These are phyloP conservation scores for Cryptomeria japonica DNA, from an alignment of 75 land plant genomes.

Conservation along the genomic window DNA sequence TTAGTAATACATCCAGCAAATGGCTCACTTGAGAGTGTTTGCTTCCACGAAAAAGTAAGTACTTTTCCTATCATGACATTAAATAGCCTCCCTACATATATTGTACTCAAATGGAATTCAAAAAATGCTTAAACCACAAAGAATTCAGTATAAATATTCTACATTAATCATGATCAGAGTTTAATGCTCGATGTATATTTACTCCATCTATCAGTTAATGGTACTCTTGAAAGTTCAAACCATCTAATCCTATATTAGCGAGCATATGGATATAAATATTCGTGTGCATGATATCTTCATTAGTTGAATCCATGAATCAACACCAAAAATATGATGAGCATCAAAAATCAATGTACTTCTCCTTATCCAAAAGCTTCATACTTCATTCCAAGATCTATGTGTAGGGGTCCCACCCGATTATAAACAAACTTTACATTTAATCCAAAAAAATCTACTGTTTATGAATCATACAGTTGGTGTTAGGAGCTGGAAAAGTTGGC, in stretches of 20 bases:
- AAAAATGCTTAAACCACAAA: not conserved
- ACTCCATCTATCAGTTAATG: not conserved
- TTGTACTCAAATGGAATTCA: not conserved
- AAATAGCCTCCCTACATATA: not conserved
- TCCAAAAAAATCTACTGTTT: not conserved
- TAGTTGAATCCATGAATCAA: not conserved
- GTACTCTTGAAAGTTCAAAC: not conserved
- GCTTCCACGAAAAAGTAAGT: not conserved
- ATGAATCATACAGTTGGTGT: not conserved
- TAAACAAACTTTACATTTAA: not conserved
- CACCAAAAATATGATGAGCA: not conserved
- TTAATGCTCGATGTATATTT: not conserved
- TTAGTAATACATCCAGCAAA: too few species aligned
- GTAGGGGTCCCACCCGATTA: not conserved
- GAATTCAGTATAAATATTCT: not conserved
- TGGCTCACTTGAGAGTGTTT: not conserved
- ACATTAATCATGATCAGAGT: not conserved
- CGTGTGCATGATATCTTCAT: not conserved
- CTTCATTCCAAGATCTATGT: not conserved
- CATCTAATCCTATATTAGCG: not conserved
- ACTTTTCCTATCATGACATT: too few species aligned
- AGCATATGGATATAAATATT: constrained; percentile 1
- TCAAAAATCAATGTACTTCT: not conserved
- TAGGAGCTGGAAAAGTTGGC: not conserved
- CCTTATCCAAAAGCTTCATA: not conserved